phyloP scores from a whole-genome alignment of 176 grass and related monocot genomes.

The Cymbopogon citratus region DNA sequence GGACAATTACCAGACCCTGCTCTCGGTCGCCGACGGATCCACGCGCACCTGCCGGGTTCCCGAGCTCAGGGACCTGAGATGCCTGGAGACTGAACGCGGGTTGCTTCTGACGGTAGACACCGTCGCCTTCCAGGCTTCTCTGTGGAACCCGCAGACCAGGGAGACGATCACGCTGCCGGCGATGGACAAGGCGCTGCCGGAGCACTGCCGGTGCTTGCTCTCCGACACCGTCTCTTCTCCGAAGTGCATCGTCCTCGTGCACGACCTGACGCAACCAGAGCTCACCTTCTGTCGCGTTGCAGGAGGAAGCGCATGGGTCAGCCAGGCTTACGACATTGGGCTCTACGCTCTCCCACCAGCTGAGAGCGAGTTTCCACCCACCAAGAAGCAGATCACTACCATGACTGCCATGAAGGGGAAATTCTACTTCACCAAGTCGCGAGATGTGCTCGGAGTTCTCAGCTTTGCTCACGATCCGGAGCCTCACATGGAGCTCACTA shows the following conservation, averaged over 20 bases:
- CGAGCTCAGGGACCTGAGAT: background rate
- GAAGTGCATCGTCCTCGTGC: background rate
- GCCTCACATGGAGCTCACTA: background rate
- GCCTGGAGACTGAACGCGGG: background rate
- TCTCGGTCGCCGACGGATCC: conserved; percentile 1
- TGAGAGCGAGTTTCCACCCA: background rate
- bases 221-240: background rate
- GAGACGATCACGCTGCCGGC: background rate
- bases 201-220: background rate
- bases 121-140: background rate
- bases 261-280: background rate
- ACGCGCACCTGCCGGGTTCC: background rate
- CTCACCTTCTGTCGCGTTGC: background rate
- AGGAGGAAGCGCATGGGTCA: background rate
- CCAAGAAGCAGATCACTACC: background rate
- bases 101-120: background rate
- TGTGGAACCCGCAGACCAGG: background rate
- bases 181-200: background rate
- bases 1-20: background rate
- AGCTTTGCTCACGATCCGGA: background rate
- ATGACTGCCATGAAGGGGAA: background rate
- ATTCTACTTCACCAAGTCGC: background rate
- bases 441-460: background rate
- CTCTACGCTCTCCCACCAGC: background rate
- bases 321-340: background rate